Conservation (phyloP, 2,329 filamentous ascomycete species). For the Rachicladosporium sp. region DNA sequence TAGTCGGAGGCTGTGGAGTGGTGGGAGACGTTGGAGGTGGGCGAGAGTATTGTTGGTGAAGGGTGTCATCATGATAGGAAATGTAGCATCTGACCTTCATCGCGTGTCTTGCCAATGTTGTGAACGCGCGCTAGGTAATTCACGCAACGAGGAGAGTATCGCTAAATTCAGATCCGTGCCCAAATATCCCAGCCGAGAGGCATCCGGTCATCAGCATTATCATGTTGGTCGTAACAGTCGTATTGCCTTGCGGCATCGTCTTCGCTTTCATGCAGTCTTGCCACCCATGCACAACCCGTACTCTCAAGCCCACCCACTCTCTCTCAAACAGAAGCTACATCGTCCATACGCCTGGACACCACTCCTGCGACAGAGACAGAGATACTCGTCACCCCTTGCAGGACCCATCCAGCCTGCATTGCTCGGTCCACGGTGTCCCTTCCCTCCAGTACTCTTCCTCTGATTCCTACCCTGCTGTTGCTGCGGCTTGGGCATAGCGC, state of each 20-base stretch:
- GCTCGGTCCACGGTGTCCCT: background rate
- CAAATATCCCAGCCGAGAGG: background rate
- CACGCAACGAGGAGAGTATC: background rate
- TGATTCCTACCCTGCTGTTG: background rate
- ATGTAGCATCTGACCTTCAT: background rate
- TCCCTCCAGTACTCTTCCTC: background rate
- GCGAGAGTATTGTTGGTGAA: background rate
- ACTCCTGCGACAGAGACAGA: conserved; percentile 24
- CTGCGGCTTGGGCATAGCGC: conserved; percentile 4
- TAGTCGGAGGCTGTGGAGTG: background rate
- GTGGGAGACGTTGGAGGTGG: background rate
- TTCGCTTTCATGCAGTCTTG: conserved; percentile 1
- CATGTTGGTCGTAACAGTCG: background rate
- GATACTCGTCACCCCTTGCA: conserved; percentile 11
- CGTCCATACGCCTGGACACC: conserved; percentile 28
- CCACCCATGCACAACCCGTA: no score
- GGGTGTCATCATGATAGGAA: background rate
- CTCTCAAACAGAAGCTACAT: conserved; percentile 30
- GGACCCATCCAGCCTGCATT: conserved; percentile 1
- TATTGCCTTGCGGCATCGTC: conserved; percentile 16
- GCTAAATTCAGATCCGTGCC: background rate
- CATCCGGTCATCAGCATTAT: background rate
- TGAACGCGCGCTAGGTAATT: background rate
- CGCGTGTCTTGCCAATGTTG: background rate
- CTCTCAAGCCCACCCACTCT: conserved; percentile 25